Evolutionary conservation across 129 eudicot species (phyloP).

Genomic region (Chrysanthemum lavandulifolium): DNA sequence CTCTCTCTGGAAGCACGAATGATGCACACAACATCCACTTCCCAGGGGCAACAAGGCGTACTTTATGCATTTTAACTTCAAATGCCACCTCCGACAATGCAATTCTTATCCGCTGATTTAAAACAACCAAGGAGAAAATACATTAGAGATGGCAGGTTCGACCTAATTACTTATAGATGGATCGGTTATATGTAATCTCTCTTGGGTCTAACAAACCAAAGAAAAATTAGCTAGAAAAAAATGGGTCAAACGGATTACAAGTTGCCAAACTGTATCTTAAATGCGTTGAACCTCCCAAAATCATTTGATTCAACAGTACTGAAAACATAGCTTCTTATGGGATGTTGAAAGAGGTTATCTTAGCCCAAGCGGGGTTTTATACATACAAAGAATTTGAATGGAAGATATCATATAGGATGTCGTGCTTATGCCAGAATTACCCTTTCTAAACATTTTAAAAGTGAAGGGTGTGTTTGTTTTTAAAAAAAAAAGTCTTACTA

Average conservation of each 20-base stretch:
- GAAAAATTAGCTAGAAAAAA: background rate
- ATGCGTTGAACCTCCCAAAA: background rate
- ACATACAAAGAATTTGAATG: too few species aligned
- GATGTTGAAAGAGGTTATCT: too few species aligned
- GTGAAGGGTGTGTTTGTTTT: too few species aligned
- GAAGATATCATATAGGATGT: too few species aligned
- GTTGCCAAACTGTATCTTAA: background rate
- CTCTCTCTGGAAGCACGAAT: constrained; percentile 68
- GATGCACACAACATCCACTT: constrained; percentile 99
- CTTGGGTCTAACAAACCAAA: background rate
- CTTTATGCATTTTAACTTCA: constrained; percentile 77
- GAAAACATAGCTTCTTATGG: too few species aligned
- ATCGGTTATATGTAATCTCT: constrained; percentile 4
- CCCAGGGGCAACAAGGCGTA: constrained; percentile 93
- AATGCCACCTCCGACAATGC: constrained; percentile 74
- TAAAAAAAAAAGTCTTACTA: too few species aligned
- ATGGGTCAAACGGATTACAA: background rate
- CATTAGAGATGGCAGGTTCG: background rate
- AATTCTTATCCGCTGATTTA: constrained; percentile 67
- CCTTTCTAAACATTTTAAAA: too few species aligned
- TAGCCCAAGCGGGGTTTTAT: too few species aligned
- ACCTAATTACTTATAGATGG: background rate
- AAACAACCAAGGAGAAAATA: background rate
- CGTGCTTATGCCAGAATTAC: too few species aligned
- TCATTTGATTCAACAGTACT: background rate